Conservation (phyloP, 2,329 filamentous ascomycete genomes). For the Diaporthe nobilis region DNA sequence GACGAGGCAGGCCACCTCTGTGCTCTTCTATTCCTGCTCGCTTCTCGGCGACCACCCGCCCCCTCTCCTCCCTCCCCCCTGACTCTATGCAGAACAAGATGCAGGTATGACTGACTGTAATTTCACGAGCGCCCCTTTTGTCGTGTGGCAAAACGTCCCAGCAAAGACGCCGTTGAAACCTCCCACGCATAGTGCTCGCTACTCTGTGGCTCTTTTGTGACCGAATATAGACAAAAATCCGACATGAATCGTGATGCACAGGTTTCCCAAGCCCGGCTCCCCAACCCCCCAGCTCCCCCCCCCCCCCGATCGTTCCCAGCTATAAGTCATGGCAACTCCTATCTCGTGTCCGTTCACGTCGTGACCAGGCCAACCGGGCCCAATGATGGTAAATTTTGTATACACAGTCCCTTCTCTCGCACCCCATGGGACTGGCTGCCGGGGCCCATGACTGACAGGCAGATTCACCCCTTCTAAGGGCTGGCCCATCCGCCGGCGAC, state of each 20-base stretch:
- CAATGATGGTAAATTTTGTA: conserved; percentile 20
- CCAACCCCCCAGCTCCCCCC: not conserved
- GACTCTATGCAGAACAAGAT: conserved; percentile 38
- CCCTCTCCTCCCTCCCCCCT: not conserved
- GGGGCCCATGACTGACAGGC: not conserved
- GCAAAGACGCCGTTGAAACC: conserved; percentile 24
- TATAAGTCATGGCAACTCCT: conserved; percentile 16
- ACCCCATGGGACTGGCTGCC: not conserved
- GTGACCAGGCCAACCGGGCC: conserved; percentile 18
- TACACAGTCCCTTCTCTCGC: not conserved
- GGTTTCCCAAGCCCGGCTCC: not conserved
- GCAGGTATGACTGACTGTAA: conserved; percentile 35
- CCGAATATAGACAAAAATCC: conserved; percentile 37
- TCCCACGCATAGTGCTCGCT: conserved; percentile 34
- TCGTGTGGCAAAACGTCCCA: not conserved
- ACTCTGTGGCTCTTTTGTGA: conserved; percentile 33
- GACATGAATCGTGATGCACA: conserved; percentile 39
- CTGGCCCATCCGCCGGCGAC: conserved; percentile 93
- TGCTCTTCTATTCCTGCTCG: conserved; percentile 9
- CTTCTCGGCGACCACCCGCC: not conserved
- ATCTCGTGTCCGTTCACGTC: conserved; percentile 33
- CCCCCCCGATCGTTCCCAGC: conserved; percentile 10
- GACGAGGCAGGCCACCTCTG: not conserved
- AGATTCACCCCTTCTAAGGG: conserved; percentile 51
- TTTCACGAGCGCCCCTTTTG: conserved; percentile 34